Evolutionary conservation across 2,329 filamentous ascomycete genomes (phyloP).

Genomic region (Samsoniella hepiali): DNA sequence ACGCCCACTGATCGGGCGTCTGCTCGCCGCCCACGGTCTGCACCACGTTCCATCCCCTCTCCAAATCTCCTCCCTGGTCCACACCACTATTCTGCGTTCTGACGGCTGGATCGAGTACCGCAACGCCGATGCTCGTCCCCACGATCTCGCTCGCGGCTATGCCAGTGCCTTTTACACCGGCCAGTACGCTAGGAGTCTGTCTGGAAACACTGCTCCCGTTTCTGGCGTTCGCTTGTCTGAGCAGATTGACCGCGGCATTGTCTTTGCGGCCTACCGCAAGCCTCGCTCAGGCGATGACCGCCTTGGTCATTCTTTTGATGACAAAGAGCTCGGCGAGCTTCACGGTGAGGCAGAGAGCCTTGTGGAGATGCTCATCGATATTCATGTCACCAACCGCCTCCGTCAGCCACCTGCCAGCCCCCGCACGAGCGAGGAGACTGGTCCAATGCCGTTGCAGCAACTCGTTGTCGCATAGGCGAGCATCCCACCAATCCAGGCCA

Average conservation of each 20-base stretch:
- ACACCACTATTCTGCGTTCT: constrained; percentile 47
- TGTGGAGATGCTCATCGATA: constrained; percentile 51
- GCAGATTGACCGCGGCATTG: constrained; percentile 48
- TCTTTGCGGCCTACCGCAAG: constrained; percentile 55
- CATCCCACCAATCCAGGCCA: neutral
- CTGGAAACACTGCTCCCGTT: constrained; percentile 27
- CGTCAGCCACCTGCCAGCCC: constrained; percentile 29
- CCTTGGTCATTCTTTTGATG: constrained; percentile 33
- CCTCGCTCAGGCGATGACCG: constrained; percentile 38
- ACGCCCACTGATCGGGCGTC: constrained; percentile 42
- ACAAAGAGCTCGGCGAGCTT: constrained; percentile 44
- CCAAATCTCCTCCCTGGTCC: constrained; percentile 48
- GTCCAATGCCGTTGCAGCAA: constrained; percentile 35
- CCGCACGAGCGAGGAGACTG: constrained; percentile 35
- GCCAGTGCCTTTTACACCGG: constrained; percentile 52
- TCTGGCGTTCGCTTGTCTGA: constrained; percentile 25
- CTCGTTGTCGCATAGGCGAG: constrained; percentile 7
- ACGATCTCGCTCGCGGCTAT: constrained; percentile 51
- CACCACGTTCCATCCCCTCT: constrained; percentile 50
- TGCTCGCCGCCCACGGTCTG: constrained; percentile 54
- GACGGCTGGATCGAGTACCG: constrained; percentile 53
- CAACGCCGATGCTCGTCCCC: constrained; percentile 37
- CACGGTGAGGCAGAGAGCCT: constrained; percentile 50
- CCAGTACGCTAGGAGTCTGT: constrained; percentile 30
- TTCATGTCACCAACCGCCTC: constrained; percentile 40